Percentiles rank a stretch among this genome's conserved stretches.
phyloP scores from a whole-genome alignment of 2,329 filamentous ascomycete species.

The Calycina herbarum region DNA sequence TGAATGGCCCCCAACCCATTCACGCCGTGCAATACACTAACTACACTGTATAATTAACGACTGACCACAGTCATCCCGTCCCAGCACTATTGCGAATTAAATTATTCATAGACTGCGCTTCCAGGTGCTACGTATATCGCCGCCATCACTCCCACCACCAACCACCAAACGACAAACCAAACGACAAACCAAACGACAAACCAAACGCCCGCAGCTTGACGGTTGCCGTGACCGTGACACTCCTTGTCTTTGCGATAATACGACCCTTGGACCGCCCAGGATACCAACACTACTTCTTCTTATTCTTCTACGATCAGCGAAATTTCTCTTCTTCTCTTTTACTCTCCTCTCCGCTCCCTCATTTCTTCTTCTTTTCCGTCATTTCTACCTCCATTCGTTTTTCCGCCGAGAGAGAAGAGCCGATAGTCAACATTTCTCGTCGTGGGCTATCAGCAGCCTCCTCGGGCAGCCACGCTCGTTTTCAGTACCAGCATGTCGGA shows the following conservation, averaged over 20 bases:
- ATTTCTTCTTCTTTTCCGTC: constrained; percentile 17
- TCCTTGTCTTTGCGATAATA: constrained; percentile 4
- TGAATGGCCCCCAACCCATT: constrained; percentile 20
- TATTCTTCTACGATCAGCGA: constrained; percentile 5
- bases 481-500: constrained; percentile 21
- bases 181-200: background rate
- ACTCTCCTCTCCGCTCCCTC: background rate
- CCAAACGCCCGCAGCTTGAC: constrained; percentile 1
- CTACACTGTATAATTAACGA: background rate
- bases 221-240: background rate
- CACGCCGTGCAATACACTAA: background rate
- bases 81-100: background rate
- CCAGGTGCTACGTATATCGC: background rate
- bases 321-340: constrained; percentile 15
- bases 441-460: constrained; percentile 31
- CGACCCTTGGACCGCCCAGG: background rate
- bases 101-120: background rate
- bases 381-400: constrained; percentile 8
- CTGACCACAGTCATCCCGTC: background rate
- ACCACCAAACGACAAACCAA: background rate
- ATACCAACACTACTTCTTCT: constrained; percentile 6
- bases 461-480: constrained; percentile 27
- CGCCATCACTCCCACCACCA: background rate
- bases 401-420: constrained; percentile 29
- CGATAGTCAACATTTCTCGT: constrained; percentile 29